phyloP scores from a whole-genome alignment of 768 basidiomycete species.

The Tulasnella calospora region DNA sequence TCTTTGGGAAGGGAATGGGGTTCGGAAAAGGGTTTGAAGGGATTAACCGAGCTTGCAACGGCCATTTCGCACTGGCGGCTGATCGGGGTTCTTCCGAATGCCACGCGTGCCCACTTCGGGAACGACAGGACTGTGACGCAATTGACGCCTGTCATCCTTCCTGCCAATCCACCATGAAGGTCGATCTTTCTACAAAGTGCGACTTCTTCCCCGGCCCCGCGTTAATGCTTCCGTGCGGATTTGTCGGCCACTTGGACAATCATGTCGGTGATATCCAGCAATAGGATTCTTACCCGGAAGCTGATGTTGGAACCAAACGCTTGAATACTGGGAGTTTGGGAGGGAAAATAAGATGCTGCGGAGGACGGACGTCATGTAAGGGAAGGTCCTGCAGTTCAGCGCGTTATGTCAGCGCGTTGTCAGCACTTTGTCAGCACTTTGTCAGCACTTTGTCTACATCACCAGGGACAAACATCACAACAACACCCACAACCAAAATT shows the following conservation, averaged over 20 bases:
- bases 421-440: neutral
- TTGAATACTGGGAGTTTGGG: neutral
- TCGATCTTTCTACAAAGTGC: neutral
- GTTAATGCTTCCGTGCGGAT: neutral
- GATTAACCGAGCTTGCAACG: slow-evolving; percentile 3
- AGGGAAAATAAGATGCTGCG: neutral
- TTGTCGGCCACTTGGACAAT: neutral
- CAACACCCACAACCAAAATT: neutral
- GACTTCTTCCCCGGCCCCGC: too few species aligned
- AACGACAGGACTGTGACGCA: neutral
- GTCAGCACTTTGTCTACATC: neutral
- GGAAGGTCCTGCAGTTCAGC: too few species aligned
- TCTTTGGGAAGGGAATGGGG: neutral
- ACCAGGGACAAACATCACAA: neutral
- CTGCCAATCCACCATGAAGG: neutral
- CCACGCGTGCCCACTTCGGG: neutral
- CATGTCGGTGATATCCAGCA: too few species aligned
- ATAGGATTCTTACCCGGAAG: neutral
- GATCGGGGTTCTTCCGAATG: neutral
- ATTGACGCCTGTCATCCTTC: neutral
- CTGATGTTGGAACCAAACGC: neutral
- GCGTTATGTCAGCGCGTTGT: too few species aligned
- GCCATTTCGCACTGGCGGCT: neutral
- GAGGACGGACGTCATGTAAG: too few species aligned
- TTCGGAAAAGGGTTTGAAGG: neutral